Conservation (phyloP, 768 basidiomycete genomes). For the Boletus insuetus region DNA sequence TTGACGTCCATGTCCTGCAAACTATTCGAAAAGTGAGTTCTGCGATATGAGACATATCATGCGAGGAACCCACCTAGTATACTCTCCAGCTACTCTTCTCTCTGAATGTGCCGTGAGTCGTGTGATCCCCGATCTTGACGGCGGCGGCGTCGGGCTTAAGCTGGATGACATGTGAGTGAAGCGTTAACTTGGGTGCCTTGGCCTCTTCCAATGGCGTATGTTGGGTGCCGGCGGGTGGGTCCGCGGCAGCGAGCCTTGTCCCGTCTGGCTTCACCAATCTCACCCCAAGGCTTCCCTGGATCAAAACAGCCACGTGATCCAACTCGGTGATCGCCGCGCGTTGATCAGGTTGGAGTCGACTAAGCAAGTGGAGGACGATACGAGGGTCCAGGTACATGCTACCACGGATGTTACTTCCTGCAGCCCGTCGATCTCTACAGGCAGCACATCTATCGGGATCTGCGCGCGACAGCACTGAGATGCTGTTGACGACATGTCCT, state of each 20-base stretch:
- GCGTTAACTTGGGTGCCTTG: conserved; percentile 10
- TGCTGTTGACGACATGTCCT: conserved; percentile 11
- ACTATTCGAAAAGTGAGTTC: no score
- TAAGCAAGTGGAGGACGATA: conserved; percentile 10
- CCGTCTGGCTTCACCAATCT: conserved; percentile 15
- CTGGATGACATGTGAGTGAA: conserved; percentile 8
- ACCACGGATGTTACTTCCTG: conserved; percentile 13
- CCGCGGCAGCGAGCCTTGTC: conserved; percentile 5
- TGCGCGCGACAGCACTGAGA: conserved; percentile 10
- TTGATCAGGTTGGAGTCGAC: not conserved
- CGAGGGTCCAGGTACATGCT: conserved; percentile 15
- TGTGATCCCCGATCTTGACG: not conserved
- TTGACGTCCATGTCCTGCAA: not conserved
- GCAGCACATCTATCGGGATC: conserved; percentile 3
- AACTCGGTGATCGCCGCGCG: conserved; percentile 4
- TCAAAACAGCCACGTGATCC: not conserved
- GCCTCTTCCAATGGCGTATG: not conserved
- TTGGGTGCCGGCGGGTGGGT: not conserved
- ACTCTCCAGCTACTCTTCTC: not conserved
- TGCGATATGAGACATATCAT: no score
- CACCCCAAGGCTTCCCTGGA: conserved; percentile 9
- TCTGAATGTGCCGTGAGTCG: conserved; percentile 2
- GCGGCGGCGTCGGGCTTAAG: not conserved
- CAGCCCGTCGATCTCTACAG: no score
- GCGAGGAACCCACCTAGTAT: not conserved